Base-by-base conservation (phyloP, 2,329 filamentous ascomycete genomes). In the Ceratocystis diversiconidia region DNA sequence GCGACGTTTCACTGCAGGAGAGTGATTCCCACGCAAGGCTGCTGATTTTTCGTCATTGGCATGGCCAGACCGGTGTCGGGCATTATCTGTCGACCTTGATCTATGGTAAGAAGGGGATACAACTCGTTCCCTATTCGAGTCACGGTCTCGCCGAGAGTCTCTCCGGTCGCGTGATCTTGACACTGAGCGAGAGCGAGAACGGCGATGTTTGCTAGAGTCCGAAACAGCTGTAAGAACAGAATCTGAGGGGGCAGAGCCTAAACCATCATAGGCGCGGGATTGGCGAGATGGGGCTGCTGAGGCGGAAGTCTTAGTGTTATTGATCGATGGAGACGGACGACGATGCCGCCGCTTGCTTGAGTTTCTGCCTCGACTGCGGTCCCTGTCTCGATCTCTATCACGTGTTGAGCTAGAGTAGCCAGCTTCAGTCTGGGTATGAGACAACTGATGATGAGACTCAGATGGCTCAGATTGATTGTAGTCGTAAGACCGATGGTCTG, bases 1-100 rank as follows among this genome's bases (percentile, higher is more conserved):
- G 28, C 66, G 66, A n/a, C 66, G 62, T 60, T 67, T 67, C 10
- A 48, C 63, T 28, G 41, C 22, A n/a, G 66, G 66, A n/a, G 66
- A 67, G n/a, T 48, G 59, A 22, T 46, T 61, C 25, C 63, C 63
- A 48, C 66, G 59, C 28, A 41, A 55, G 10, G 62, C 46, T 25
- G 62, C 30, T 30, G 63, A 65, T 36, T 61, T 65, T 48, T 59
- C 55, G 25, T 30, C 57, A 22, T 12, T 43, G n/a, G 43, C 55
- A 30, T 43, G 52, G 32, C 61, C 43, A 30, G 63, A 61, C 19
- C 44, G 43, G 5, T 61, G 55, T 55, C 57, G 63, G 12, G 41
- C 55, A 8, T 46, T 22, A 52, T 65, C 55, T 7, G 28, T 19
- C 8, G 64, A 66, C 19, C 46, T 55, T 44, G 64, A 66, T 19